phyloP scores from a whole-genome alignment of 176 grass and related monocot species.

The Pharus latifolius region DNA sequence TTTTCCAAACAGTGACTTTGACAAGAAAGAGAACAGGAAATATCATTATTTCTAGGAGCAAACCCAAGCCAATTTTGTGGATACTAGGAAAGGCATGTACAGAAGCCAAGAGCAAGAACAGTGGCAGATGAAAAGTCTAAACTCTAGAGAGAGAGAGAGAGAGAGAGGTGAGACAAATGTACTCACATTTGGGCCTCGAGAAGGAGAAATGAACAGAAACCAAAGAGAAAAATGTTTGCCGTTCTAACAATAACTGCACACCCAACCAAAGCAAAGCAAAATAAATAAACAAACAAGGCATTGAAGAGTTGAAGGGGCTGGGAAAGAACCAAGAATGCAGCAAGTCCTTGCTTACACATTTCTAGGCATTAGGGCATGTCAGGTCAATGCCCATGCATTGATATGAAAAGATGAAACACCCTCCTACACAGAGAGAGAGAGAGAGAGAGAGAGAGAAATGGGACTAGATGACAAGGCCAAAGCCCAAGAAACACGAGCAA shows the following conservation, averaged over 20 bases:
- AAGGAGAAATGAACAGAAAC: no score
- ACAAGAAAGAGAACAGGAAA: neutral
- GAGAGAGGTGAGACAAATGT: neutral
- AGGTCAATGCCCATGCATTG: conserved; percentile 37
- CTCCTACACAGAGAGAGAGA: neutral
- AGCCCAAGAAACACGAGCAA: conserved; percentile 25
- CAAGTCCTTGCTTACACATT: conserved; percentile 5
- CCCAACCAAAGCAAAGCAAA: no score
- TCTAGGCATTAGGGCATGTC: conserved; percentile 40
- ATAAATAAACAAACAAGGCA: no score
- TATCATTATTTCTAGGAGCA: neutral
- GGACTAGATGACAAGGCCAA: conserved; percentile 44
- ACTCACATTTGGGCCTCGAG: neutral
- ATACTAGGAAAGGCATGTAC: no score
- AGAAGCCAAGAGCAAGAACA: no score
- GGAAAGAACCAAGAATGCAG: neutral
- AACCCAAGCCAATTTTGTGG: no score
- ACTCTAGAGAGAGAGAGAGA: neutral
- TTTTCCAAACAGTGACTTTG: neutral
- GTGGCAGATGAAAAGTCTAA: no score
- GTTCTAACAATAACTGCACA: no score
- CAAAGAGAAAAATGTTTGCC: no score
- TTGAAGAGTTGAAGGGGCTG: neutral
- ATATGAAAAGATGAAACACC: conserved; percentile 35
- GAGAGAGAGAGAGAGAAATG: neutral